Evolutionary conservation across 805 yeast genomes (phyloP).

Genomic region (Candida maltosa): DNA sequence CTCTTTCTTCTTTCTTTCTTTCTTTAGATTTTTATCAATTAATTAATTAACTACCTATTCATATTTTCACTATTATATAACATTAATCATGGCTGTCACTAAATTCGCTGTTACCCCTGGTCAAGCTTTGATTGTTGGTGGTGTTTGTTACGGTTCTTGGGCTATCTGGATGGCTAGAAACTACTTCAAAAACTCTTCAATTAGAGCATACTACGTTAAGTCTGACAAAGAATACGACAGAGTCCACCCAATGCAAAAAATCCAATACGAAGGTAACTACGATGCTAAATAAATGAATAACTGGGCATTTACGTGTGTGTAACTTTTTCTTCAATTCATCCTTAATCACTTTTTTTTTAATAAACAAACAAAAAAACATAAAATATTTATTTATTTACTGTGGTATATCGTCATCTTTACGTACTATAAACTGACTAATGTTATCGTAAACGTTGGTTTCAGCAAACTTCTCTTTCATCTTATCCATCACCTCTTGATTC

Average conservation of each 20-base stretch:
- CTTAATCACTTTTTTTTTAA: too few relatives aligned
- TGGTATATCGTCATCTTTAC: constrained; percentile 14
- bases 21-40: too few relatives aligned
- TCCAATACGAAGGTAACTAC: constrained; percentile 6
- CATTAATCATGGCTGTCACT: too few relatives aligned
- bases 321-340: too few relatives aligned
- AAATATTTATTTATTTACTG: too few relatives aligned
- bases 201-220: constrained; percentile 26
- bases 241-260: constrained; percentile 11
- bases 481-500: constrained; percentile 22
- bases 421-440: constrained; percentile 23
- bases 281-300: neutral
- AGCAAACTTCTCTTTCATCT: constrained; percentile 20
- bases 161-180: constrained; percentile 29
- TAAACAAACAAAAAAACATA: too few relatives aligned
- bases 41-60: too few relatives aligned
- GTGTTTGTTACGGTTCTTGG: constrained; percentile 28
- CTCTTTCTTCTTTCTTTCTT: too few relatives aligned
- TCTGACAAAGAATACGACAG: constrained; percentile 26
- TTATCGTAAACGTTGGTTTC: constrained; percentile 21
- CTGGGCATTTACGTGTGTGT: neutral
- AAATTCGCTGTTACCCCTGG: constrained; percentile 12
- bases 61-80: too few relatives aligned
- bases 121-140: constrained; percentile 30
- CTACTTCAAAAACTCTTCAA: constrained; percentile 27